Percentiles rank a stretch among this genome's conserved stretches.
Conservation (phyloP, 202 grass and related monocot species). For the Carex sylvatica region DNA sequence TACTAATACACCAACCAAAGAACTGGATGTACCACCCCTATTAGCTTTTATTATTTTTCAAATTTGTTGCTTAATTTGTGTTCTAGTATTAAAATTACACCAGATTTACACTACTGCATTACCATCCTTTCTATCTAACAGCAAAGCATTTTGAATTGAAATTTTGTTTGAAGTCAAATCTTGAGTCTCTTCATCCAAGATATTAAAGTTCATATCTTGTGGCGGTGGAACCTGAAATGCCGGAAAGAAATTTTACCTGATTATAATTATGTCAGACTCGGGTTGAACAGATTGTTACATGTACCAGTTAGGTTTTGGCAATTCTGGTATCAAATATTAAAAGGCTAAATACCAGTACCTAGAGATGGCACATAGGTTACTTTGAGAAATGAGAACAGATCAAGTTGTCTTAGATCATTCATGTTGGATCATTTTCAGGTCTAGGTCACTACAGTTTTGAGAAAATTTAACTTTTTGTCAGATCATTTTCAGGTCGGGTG, state of each 20-base stretch:
- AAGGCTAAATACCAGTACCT: neutral
- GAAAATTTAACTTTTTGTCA: neutral
- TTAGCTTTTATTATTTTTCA: neutral
- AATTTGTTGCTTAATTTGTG: neutral
- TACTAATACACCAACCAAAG: neutral
- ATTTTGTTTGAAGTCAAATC: slow-evolving; percentile 51
- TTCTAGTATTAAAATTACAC: neutral
- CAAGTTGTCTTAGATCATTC: neutral
- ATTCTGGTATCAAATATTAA: neutral
- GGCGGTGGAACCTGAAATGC: slow-evolving; percentile 43
- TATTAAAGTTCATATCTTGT: slow-evolving; percentile 77
- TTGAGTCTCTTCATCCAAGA: slow-evolving; percentile 84
- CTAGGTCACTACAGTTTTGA: neutral
- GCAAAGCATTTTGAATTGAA: slow-evolving; percentile 33
- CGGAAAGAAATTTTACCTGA: slow-evolving; percentile 29
- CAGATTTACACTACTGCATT: neutral
- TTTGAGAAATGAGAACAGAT: neutral
- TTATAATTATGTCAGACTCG: slow-evolving; percentile 39
- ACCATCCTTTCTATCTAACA: neutral
- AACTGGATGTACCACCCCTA: neutral
- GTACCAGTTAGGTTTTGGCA: neutral
- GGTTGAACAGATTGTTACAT: slow-evolving; percentile 12
- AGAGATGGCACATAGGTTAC: neutral
- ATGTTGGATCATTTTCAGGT: neutral
- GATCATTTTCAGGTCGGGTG: neutral